Evolutionary conservation across 1,284 basidiomycete species (phyloP).

Genomic region (Ustilago loliicola): DNA sequence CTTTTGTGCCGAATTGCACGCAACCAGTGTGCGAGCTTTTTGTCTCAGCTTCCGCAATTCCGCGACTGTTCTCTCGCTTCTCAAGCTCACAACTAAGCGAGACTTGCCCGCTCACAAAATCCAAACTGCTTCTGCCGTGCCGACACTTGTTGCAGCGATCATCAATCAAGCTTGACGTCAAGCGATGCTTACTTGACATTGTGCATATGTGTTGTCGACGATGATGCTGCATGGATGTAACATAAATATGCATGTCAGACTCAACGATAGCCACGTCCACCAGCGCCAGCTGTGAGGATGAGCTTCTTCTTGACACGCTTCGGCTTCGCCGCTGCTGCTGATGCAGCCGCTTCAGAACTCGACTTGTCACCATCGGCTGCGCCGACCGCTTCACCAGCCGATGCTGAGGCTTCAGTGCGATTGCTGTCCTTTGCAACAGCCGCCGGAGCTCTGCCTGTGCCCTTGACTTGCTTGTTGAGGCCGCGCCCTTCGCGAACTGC

Average conservation of each 20-base stretch:
- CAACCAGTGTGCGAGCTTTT: background rate
- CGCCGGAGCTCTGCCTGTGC: slow-evolving; percentile 3
- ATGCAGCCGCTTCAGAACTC: background rate
- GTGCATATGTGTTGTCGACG: background rate
- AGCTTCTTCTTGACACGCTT: slow-evolving; percentile 67
- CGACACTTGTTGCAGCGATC: background rate
- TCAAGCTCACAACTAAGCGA: background rate
- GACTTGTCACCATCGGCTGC: slow-evolving; percentile 1
- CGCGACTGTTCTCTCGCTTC: background rate
- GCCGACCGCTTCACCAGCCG: background rate
- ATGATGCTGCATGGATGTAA: background rate
- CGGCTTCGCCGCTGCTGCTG: slow-evolving; percentile 19
- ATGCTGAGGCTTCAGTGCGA: background rate
- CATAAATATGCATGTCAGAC: background rate
- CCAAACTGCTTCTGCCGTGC: background rate
- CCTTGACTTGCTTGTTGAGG: slow-evolving; percentile 30
- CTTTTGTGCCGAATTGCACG: background rate
- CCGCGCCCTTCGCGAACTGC: slow-evolving; percentile 38
- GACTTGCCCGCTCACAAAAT: background rate
- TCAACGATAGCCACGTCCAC: slow-evolving; percentile 45
- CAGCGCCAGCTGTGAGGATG: slow-evolving; percentile 65
- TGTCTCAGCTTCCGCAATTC: background rate
- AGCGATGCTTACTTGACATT: background rate
- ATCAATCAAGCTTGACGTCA: background rate
- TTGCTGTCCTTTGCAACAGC: background rate